Base-by-base conservation (phyloP, 2,329 filamentous ascomycete species). In the Alternaria ventricosa region DNA sequence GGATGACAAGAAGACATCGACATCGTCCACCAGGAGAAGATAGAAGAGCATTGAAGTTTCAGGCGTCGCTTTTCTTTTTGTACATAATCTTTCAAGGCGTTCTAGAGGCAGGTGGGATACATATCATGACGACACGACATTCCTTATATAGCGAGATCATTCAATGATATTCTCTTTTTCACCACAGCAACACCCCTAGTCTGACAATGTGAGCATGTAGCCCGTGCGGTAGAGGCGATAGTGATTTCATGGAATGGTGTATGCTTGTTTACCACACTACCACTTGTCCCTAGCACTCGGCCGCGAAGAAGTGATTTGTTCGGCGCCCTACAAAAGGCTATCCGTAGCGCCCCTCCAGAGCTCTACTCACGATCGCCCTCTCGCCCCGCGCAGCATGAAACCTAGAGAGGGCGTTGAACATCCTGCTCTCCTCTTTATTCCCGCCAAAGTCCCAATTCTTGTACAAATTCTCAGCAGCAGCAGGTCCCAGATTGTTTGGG, bases 11-110 rank as follows among this genome's bases (percentile, higher is more conserved):
- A 68, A 57, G 53, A 61, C 28, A 18, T 41, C 49, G 13, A 41
- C 49, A 13, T 57, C 51, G 3, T 60, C 58, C 10, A 58, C 51
- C 2, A 68, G 46, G 49, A 62, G 55, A 36, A 66, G 51, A 45
- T 59, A 49, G 23, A 3, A 1, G 25, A 27, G 2, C 15, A 18
- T 7, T 9, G 23, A 13, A 23, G 3, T 25, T 25, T 20, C 3
- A 44, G 22, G 33, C 51, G 33, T 22, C 44, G 25, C 9, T 4
- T n/a, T 25, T 41, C 6, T 44, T 15, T 7, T 3, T 54, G 47
- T 54, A 60, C 6, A 54, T 54, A 54, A 36, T 13, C 0, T 33
- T 46, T 3, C 15, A 46, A 12, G 25, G 43, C 47, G 41, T 45
- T 28, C 13, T 43, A 28, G 20, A 43, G 11, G 36, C 36, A 3